These are phyloP conservation scores for Curvularia hawaiiensis DNA, from an alignment of 2,329 filamentous ascomycete species.

Conservation along the genomic window DNA sequence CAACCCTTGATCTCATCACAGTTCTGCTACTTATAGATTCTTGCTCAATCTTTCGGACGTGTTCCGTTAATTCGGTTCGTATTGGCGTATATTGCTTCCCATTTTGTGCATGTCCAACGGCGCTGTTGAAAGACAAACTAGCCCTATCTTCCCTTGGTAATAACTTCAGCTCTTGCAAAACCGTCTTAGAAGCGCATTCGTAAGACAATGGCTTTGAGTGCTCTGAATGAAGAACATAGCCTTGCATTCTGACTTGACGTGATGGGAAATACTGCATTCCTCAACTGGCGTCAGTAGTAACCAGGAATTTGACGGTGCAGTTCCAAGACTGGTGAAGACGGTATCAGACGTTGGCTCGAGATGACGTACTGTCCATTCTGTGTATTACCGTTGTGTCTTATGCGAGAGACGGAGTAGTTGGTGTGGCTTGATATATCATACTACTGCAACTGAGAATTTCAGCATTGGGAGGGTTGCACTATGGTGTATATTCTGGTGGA, in stretches of 20 bases:
- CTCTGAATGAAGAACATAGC: not conserved
- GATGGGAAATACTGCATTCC: not conserved
- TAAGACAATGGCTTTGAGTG: not conserved
- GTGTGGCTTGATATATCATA: not conserved
- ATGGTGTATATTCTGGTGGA: conserved; percentile 10
- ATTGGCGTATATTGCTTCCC: not conserved
- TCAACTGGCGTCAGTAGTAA: not conserved
- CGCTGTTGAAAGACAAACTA: not conserved
- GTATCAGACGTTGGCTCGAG: not conserved
- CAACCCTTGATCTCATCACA: not conserved
- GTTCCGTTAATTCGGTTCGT: not conserved
- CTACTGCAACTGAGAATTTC: not conserved
- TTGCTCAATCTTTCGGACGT: not conserved
- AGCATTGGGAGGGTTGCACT: not conserved
- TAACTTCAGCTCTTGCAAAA: not conserved
- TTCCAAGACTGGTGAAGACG: not conserved
- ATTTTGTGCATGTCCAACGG: not conserved
- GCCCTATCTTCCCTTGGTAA: not conserved
- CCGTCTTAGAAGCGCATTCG: not conserved
- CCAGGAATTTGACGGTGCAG: not conserved
- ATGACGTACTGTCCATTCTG: not conserved
- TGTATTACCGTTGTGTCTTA: not conserved
- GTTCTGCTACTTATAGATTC: not conserved
- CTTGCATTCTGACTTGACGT: not conserved
- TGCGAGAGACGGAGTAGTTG: no score